Percentiles rank a stretch among this genome's conserved stretches.
These are phyloP conservation scores for Chlorella sorokiniana DNA, from an alignment of 139 green algal species.

Conservation along the genomic window DNA sequence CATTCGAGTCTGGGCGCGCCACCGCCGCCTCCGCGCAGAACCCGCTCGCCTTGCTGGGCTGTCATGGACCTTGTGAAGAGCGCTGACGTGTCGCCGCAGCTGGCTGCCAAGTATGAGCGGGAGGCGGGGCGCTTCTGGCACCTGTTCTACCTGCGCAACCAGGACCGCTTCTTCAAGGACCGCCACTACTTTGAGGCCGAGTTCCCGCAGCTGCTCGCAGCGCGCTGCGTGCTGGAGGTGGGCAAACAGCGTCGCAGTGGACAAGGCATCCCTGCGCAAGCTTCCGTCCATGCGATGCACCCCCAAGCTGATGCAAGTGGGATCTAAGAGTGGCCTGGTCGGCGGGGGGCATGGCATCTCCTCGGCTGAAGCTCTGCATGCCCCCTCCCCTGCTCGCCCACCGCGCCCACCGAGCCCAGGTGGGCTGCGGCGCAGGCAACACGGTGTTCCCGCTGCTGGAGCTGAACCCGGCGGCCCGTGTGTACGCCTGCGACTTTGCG, in stretches of 20 bases:
- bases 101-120: slow-evolving; percentile 59
- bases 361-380: neutral
- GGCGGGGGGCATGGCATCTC: neutral
- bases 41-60: neutral
- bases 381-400: neutral
- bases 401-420: slow-evolving; percentile 55
- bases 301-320: too few relatives aligned
- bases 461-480: slow-evolving; percentile 53
- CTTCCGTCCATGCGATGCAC: too few relatives aligned
- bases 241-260: neutral
- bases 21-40: too few relatives aligned
- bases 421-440: slow-evolving; percentile 96
- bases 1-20: too few relatives aligned
- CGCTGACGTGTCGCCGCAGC: neutral
- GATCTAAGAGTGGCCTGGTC: neutral
- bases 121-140: slow-evolving; percentile 80
- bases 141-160: slow-evolving; percentile 79
- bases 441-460: slow-evolving; percentile 87
- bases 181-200: slow-evolving; percentile 82
- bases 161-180: slow-evolving; percentile 87
- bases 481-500: slow-evolving; percentile 93
- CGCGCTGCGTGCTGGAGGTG: slow-evolving; percentile 57
- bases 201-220: slow-evolving; percentile 57
- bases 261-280: too few relatives aligned
- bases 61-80: neutral